phyloP scores from a whole-genome alignment of 305 asterid genomes.

The Plantago lanceolata region DNA sequence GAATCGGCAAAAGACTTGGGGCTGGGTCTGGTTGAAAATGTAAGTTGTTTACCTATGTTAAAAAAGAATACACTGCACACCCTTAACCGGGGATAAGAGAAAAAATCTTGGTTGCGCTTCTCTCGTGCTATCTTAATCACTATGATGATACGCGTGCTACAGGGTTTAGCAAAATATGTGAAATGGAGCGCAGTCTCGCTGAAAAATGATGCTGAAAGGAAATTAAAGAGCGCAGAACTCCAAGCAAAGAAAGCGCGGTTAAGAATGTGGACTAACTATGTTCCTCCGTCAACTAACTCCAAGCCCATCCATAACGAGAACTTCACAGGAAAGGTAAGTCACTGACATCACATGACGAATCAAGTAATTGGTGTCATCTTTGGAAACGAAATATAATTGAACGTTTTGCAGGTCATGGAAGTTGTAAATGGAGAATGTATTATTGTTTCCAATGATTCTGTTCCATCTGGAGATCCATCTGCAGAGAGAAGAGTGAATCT shows the following conservation, averaged over 20 bases:
- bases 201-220: slow-evolving; percentile 73
- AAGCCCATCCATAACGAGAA: slow-evolving; percentile 97
- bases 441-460: slow-evolving; percentile 84
- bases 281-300: slow-evolving; percentile 87
- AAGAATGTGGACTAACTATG: slow-evolving; percentile 85
- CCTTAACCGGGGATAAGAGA: too few relatives aligned
- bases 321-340: slow-evolving; percentile 84
- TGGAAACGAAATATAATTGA: slow-evolving; percentile 16
- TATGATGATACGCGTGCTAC: not conserved
- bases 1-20: slow-evolving; percentile 87
- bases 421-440: slow-evolving; percentile 88
- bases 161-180: slow-evolving; percentile 94
- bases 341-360: slow-evolving; percentile 8
- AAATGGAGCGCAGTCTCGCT: slow-evolving; percentile 90
- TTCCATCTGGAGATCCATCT: slow-evolving; percentile 88
- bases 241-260: slow-evolving; percentile 76
- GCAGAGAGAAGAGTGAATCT: slow-evolving; percentile 96
- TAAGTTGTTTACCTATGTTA: slow-evolving; percentile 39
- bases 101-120: too few relatives aligned
- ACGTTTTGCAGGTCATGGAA: slow-evolving; percentile 72
- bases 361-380: not conserved
- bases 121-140: not conserved
- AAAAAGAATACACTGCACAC: too few relatives aligned
- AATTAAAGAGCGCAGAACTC: slow-evolving; percentile 78
- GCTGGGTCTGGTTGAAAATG: slow-evolving; percentile 86